Base-by-base conservation (phyloP, 2,329 filamentous ascomycete species). In the Pyricularia sp. region DNA sequence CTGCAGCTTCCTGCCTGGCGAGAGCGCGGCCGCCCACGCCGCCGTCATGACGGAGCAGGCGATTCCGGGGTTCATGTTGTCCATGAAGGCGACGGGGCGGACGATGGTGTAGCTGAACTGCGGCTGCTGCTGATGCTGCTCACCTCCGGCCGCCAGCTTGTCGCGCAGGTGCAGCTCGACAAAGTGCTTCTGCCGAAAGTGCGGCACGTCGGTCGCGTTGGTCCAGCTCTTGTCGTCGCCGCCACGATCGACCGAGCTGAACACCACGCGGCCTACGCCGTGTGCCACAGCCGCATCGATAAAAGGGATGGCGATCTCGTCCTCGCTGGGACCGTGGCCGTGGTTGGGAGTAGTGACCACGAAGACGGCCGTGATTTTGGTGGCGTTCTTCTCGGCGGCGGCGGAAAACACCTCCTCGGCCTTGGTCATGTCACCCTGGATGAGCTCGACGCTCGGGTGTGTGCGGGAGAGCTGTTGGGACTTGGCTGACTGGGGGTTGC, bases 81-180 rank as follows among this genome's bases (percentile, higher is more conserved):
- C 80, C 72, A 82, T 76, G 74, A 81, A 81, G 4, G 77, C 78
- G 7, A 75, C 75, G 0, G 79, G 80, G 7, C 80, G 75, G 20
- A 82, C 71, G 66, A 82, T 77, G 31, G 79, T 81, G 74, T 78
- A 81, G 31, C 71, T 73, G 71, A 77, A 72, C 58, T 9, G 69
- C n/a, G 72, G 69, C 31, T 66, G 33, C 26, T 73, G 69, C 59
- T 71, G 70, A 23, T 14, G 12, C 26, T 58, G 28, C 23, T 61
- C 64, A 9, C 63, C 65, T 42, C 65, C 67, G n/a, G 63, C 65
- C n/a, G 68, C 67, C 20, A 72, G 72, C 71, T 73, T 69, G 73
- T 77, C 80, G 31, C 84, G 78, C 42, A 90, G 80, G 72, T 90
- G 80, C 69, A 84, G 74, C 77, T 90, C 88, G 72, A 90, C 84